Evolutionary conservation across 257 asterid species (phyloP).

Genomic region (Solanum chaucha): DNA sequence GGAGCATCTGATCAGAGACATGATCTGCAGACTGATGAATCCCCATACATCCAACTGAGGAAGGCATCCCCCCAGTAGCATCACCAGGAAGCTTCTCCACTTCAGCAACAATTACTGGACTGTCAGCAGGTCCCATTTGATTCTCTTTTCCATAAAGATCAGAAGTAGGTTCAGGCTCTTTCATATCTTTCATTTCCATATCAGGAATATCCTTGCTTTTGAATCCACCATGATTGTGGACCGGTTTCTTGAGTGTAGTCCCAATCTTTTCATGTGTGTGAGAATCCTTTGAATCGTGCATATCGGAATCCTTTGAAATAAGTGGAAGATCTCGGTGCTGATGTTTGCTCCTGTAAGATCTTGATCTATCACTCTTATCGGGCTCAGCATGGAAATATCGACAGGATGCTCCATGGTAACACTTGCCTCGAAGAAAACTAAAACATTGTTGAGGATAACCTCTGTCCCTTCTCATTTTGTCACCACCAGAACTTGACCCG

Average conservation of each 20-base stretch:
- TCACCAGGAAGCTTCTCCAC: slow-evolving; percentile 15
- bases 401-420: slow-evolving; percentile 80
- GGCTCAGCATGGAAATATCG: slow-evolving; percentile 58
- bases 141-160: slow-evolving; percentile 19
- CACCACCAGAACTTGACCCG: slow-evolving; percentile 28
- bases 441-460: slow-evolving; percentile 45
- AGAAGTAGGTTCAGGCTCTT: slow-evolving; percentile 12
- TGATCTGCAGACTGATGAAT: slow-evolving; percentile 22
- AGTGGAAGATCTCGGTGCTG: slow-evolving; percentile 28
- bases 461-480: slow-evolving; percentile 44
- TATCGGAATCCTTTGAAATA: slow-evolving; percentile 24
- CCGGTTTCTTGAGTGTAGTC: slow-evolving; percentile 9
- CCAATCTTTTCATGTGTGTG: slow-evolving; percentile 20
- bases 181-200: slow-evolving; percentile 19
- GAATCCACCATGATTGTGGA: slow-evolving; percentile 15
- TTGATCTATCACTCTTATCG: slow-evolving; percentile 42
- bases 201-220: slow-evolving; percentile 25
- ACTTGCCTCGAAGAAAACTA: slow-evolving; percentile 61
- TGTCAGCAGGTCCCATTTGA: slow-evolving; percentile 9
- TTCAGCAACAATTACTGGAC: slow-evolving; percentile 12
- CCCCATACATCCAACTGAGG: slow-evolving; percentile 7
- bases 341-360: slow-evolving; percentile 35
- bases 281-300: slow-evolving; percentile 18
- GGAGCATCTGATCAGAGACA: slow-evolving; percentile 20
- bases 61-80: slow-evolving; percentile 19